These are phyloP conservation scores for Chalciporus sp. DNA, from an alignment of 1,284 basidiomycete species.

Conservation along the genomic window DNA sequence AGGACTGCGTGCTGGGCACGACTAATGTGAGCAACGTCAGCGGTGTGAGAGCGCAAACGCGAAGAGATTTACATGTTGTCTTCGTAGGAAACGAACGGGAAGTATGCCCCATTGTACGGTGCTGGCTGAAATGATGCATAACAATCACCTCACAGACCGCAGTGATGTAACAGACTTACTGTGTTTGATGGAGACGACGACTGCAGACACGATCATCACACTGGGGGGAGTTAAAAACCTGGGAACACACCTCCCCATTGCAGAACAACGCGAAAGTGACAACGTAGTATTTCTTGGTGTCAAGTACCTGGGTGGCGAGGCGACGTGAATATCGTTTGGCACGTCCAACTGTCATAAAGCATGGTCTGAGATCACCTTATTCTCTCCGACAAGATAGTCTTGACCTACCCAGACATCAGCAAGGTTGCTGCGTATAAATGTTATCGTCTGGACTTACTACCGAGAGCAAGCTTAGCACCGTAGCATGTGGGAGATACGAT, in stretches of 20 bases:
- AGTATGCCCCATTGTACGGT: conserved; percentile 46
- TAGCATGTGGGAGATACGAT: conserved; percentile 42
- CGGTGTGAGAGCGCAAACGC: background rate
- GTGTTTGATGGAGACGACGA: conserved; percentile 68
- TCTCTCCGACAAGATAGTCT: conserved; percentile 50
- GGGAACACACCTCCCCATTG: conserved; percentile 50
- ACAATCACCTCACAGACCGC: background rate
- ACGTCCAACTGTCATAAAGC: background rate
- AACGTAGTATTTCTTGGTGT: conserved; percentile 51
- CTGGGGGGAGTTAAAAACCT: background rate
- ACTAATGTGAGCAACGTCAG: conserved; percentile 31
- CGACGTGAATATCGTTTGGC: background rate
- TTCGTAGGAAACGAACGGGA: conserved; percentile 48
- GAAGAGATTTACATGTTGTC: conserved; percentile 53
- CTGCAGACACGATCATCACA: conserved; percentile 21
- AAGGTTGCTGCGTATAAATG: background rate
- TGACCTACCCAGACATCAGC: conserved; percentile 39
- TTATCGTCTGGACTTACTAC: conserved; percentile 24
- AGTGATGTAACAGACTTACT: conserved; percentile 29
- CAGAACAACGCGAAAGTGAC: conserved; percentile 59
- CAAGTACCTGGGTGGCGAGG: conserved; percentile 39
- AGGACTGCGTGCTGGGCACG: conserved; percentile 59
- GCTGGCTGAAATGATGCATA: conserved; percentile 30
- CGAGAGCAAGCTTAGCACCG: conserved; percentile 35
- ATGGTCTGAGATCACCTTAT: conserved; percentile 38